These are phyloP conservation scores for Pseudotulostoma volvatum DNA, from an alignment of 495 filamentous ascomycete species.

Conservation along the genomic window DNA sequence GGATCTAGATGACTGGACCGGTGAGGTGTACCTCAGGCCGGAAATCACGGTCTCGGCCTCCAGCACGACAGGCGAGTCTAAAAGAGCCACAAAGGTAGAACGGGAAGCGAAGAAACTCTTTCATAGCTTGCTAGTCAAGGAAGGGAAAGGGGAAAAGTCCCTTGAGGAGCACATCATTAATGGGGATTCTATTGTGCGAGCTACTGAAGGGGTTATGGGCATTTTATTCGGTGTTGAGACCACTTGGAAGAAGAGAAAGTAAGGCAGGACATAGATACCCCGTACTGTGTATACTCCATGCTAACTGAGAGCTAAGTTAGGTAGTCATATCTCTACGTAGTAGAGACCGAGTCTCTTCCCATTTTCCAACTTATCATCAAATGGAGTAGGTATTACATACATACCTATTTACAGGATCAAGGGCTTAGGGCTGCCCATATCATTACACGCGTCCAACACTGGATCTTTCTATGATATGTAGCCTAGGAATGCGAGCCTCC, in stretches of 20 bases:
- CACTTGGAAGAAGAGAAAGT: constrained; percentile 1
- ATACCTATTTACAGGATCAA: no score
- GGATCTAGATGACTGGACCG: constrained; percentile 25
- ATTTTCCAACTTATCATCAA: no score
- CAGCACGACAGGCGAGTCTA: constrained; percentile 4
- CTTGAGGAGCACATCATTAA: constrained; percentile 7
- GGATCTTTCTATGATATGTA: no score
- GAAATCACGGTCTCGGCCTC: constrained; percentile 19
- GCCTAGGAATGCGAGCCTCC: no score
- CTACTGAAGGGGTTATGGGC: constrained; percentile 19
- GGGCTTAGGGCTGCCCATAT: no score
- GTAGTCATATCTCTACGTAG: no score
- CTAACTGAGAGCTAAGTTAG: no score
- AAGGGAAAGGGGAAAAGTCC: constrained; percentile 3
- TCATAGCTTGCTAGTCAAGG: constrained; percentile 19
- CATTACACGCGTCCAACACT: no score
- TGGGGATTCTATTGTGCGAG: constrained; percentile 17
- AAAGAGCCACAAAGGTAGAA: constrained; percentile 16
- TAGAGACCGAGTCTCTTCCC: no score
- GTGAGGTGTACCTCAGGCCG: constrained; percentile 22
- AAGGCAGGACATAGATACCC: constrained; percentile 10
- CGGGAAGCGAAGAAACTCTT: constrained; percentile 27
- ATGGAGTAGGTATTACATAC: no score
- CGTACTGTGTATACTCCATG: no score
- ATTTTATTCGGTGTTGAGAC: constrained; percentile 16